Conservation (phyloP, 2,329 filamentous ascomycete genomes). For the Aspergillus niger region DNA sequence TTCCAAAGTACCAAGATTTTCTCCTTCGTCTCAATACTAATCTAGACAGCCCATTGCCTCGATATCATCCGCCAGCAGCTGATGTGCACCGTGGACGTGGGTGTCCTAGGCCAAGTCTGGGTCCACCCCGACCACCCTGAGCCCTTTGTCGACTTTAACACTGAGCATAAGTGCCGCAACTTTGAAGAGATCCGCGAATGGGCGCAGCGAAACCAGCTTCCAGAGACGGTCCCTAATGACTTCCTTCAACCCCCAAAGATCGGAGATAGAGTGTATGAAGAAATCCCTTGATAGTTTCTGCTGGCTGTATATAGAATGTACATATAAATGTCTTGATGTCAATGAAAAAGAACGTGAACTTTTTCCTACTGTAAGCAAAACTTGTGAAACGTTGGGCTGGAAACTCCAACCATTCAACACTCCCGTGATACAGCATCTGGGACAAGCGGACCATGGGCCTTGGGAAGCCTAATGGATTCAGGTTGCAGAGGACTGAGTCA, state of each 20-base stretch:
- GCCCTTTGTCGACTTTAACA: slow-evolving; percentile 65
- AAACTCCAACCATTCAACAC: too few species aligned
- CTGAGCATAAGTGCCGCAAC: slow-evolving; percentile 60
- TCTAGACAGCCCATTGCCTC: slow-evolving; percentile 56
- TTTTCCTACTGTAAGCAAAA: too few species aligned
- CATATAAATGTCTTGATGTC: not conserved
- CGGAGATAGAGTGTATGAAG: slow-evolving; percentile 24
- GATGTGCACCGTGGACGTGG: slow-evolving; percentile 64
- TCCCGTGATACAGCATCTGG: too few species aligned
- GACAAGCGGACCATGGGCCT: too few species aligned
- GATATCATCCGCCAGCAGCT: slow-evolving; percentile 64
- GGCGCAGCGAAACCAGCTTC: slow-evolving; percentile 56
- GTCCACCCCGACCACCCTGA: slow-evolving; percentile 47
- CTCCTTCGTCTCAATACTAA: not conserved
- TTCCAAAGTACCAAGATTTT: not conserved
- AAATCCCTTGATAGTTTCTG: slow-evolving; percentile 24
- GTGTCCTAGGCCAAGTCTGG: slow-evolving; percentile 64
- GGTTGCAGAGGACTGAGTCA: too few species aligned
- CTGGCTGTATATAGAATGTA: slow-evolving; percentile 1
- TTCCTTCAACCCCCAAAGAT: slow-evolving; percentile 45
- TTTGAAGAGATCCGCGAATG: slow-evolving; percentile 57
- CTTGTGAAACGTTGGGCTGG: too few species aligned
- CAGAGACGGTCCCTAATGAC: slow-evolving; percentile 44
- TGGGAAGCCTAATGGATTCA: too few species aligned
- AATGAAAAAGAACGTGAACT: too few species aligned